phyloP scores from a whole-genome alignment of 2,329 filamentous ascomycete genomes.

The Cercospora sojina region DNA sequence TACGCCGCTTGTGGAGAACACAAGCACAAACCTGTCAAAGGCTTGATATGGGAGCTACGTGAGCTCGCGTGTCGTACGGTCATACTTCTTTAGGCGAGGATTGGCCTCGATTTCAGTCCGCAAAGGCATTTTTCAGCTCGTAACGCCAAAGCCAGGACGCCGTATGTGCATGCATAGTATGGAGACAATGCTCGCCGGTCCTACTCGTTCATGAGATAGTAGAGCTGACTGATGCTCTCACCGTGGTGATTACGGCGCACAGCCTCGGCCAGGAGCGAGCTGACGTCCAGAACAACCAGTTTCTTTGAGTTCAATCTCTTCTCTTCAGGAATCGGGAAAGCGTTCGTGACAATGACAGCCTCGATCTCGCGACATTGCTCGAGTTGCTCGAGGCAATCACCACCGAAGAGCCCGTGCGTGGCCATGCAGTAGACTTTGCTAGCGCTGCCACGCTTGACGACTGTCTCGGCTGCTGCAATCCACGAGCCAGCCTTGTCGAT shows the following conservation, averaged over 20 bases:
- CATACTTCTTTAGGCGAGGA: background rate
- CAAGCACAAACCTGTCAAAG: conserved; percentile 5
- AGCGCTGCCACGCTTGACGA: conserved; percentile 86
- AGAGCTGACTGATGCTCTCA: conserved; percentile 66
- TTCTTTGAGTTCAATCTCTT: conserved; percentile 72
- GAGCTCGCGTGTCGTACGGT: background rate
- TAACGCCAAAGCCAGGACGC: background rate
- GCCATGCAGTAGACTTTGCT: conserved; percentile 97
- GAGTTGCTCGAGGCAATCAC: conserved; percentile 84
- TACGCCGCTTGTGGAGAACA: background rate
- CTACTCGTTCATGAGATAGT: conserved; percentile 43
- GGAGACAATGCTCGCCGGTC: background rate
- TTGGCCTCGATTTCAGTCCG: background rate
- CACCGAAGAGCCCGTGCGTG: conserved; percentile 91
- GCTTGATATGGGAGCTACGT: background rate
- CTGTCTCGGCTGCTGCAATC: conserved; percentile 96
- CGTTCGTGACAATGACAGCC: conserved; percentile 92
- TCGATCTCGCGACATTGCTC: conserved; percentile 92
- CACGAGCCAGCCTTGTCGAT: conserved; percentile 96
- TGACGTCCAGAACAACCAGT: conserved; percentile 84
- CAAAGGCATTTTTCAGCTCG: background rate
- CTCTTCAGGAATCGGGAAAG: conserved; percentile 82
- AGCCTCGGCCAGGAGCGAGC: conserved; percentile 82
- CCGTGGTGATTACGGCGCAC: conserved; percentile 96
- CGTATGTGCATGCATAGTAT: background rate